Evolutionary conservation across 2,329 filamentous ascomycete species (phyloP), one percentile per base, ranked within the genome.

Genomic region (Microascus cirrosus): DNA sequence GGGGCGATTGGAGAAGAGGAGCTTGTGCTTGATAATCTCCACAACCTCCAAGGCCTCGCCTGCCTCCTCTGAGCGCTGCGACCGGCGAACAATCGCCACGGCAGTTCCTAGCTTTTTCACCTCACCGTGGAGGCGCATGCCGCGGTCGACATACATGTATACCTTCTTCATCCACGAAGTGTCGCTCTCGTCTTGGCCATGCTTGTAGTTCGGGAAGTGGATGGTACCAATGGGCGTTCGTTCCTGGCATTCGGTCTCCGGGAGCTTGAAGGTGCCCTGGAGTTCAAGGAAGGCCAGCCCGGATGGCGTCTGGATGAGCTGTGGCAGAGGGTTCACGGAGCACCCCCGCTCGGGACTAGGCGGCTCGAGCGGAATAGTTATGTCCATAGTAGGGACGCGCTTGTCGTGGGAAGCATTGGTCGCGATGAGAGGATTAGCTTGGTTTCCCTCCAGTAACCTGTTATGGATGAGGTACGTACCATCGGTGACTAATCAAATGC

Each of bases 231-330:
- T 77, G 28, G 77, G 72, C 1, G 82, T 81, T 56, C 60, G 57
- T 4, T 53, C 58, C 10, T 45, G 59, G 22, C 61, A 60, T 6
- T 59, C 59, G 56, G 58, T 52, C 22, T 70, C 65, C 2, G 68
- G 60, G 20, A 69, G 67, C 6, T 61, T 60, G 39, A 71, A 61
- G 5, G 67, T 90, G 61, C 92, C 94, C 76, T 99, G 94, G 15
- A 99, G 82, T 73, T 97, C 94, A 59, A 99, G 77, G 53, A 99
- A 78, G 20, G 93, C 93, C 48, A 96, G 82, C 55, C 94, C 94
- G 0, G 88, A 85, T 0, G 94, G 94, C 1, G 93, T 96, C 65
- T 92, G 89, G 18, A 97, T 82, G 61, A 96, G 78, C n/a, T 80
- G 71, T 1, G 94, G 94, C 4, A 97, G 81, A 3, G 89, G 85